Conservation (phyloP, 2,329 filamentous ascomycete genomes). For the Aureobasidium sp. region DNA sequence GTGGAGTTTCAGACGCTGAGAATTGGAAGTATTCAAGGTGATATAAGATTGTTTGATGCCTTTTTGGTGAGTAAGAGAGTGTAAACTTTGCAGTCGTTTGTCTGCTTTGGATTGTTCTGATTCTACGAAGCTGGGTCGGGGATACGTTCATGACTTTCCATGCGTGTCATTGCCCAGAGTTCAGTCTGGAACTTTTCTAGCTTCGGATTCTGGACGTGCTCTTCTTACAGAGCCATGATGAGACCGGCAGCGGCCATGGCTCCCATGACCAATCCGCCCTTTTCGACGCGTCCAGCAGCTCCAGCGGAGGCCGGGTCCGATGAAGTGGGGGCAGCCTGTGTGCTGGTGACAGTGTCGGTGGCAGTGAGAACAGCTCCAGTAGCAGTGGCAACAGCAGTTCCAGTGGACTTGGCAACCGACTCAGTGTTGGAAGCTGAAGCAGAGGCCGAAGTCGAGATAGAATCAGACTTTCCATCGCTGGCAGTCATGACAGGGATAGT, state of each 20-base stretch:
- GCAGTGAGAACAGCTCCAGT: background rate
- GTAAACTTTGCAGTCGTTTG: too few species aligned
- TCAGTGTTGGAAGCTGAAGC: background rate
- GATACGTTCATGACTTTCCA: background rate
- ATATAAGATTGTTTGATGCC: too few species aligned
- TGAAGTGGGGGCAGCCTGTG: background rate
- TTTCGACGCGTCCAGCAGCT: constrained; percentile 8
- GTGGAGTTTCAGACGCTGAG: too few species aligned
- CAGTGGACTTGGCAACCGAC: background rate
- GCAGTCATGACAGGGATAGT: background rate
- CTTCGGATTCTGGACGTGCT: background rate
- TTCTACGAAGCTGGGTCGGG: background rate
- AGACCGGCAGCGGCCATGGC: background rate
- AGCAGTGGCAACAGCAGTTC: background rate
- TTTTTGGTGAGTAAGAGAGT: too few species aligned
- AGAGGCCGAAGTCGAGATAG: constrained; percentile 7
- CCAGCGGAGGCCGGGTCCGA: constrained; percentile 7
- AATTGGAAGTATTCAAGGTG: too few species aligned
- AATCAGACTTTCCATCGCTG: constrained; percentile 6
- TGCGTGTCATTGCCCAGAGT: too few species aligned
- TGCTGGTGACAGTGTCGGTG: background rate
- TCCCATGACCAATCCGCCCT: constrained; percentile 2
- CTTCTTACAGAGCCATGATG: background rate
- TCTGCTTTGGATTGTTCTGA: background rate
- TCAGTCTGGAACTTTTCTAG: too few species aligned